phyloP scores from a whole-genome alignment of 2,329 filamentous ascomycete genomes.

The Rasamsonia emersonii region DNA sequence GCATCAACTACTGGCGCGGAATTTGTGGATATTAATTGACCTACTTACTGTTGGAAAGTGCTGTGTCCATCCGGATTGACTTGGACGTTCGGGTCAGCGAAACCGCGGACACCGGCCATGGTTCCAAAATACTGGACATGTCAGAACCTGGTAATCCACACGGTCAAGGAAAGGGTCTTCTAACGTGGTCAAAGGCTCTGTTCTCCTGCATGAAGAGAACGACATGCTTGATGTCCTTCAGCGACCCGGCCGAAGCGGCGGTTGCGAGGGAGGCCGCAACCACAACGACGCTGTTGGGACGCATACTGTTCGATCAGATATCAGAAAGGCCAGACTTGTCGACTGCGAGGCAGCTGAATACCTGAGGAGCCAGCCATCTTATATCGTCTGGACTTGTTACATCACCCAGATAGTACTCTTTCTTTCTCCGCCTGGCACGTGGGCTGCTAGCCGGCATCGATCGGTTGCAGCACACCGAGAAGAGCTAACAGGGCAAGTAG shows the following conservation, averaged over 20 bases:
- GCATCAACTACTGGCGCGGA: neutral
- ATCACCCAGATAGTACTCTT: too few relatives aligned
- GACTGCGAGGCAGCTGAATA: too few relatives aligned
- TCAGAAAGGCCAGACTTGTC: too few relatives aligned
- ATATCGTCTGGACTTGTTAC: too few relatives aligned
- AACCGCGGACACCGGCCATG: conserved; percentile 48
- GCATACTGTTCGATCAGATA: too few relatives aligned
- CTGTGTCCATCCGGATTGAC: conserved; percentile 36
- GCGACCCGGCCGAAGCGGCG: conserved; percentile 27
- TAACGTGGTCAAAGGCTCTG: conserved; percentile 30
- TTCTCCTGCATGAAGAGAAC: conserved; percentile 52
- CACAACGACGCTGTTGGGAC: too few relatives aligned
- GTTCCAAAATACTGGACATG: conserved; percentile 46
- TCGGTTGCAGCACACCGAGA: too few relatives aligned
- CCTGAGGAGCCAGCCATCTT: too few relatives aligned
- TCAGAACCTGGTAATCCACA: conserved; percentile 1
- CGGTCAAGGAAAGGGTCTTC: conserved; percentile 1
- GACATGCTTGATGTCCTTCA: conserved; percentile 48
- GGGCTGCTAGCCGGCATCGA: too few relatives aligned
- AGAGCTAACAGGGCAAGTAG: too few relatives aligned
- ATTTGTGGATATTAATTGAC: neutral
- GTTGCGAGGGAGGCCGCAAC: conserved; percentile 3
- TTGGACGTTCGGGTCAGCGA: conserved; percentile 48
- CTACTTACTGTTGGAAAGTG: conserved; percentile 42
- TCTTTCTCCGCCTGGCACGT: too few relatives aligned